Evolutionary conservation across 208 protist species (phyloP).

Genomic region (Blechomonas ayalai): DNA sequence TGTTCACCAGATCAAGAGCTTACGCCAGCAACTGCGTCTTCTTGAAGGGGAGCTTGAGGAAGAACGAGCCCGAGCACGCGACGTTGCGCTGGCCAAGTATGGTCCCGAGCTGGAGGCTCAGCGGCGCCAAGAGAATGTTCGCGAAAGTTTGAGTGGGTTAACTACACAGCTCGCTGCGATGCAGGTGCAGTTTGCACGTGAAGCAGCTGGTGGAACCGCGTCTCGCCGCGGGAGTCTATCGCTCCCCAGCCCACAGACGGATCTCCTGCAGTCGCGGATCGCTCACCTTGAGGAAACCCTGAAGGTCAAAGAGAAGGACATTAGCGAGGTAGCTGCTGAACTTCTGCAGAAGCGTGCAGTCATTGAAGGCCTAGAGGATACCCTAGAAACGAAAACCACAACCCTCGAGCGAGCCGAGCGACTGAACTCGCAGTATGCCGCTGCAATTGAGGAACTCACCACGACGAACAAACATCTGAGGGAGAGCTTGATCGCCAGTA

Average conservation of each 20-base stretch:
- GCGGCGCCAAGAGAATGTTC: constrained; percentile 27
- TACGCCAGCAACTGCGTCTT: constrained; percentile 20
- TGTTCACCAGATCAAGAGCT: constrained; percentile 14
- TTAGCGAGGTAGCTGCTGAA: constrained; percentile 9
- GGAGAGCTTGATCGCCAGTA: constrained; percentile 3
- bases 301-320: constrained; percentile 16
- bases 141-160: constrained; percentile 26
- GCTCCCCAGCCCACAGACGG: constrained; percentile 1
- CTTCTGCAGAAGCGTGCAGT: constrained; percentile 3
- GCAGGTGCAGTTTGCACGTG: constrained; percentile 13
- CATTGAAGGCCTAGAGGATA: constrained; percentile 9
- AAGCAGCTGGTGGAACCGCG: neutral
- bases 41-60: constrained; percentile 20
- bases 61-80: constrained; percentile 8
- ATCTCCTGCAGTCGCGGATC: constrained; percentile 16
- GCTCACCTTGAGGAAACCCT: constrained; percentile 19
- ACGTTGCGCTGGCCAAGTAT: constrained; percentile 10
- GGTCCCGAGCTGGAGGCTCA: constrained; percentile 14
- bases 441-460: constrained; percentile 3
- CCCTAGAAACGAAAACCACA: constrained; percentile 4
- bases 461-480: too few relatives aligned
- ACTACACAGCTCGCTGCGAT: constrained; percentile 22
- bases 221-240: neutral
- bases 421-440: constrained; percentile 11
- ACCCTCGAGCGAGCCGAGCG: constrained; percentile 7